Base-by-base conservation (phyloP, 805 yeast species). In the Jamesozyma jinghongensis region DNA sequence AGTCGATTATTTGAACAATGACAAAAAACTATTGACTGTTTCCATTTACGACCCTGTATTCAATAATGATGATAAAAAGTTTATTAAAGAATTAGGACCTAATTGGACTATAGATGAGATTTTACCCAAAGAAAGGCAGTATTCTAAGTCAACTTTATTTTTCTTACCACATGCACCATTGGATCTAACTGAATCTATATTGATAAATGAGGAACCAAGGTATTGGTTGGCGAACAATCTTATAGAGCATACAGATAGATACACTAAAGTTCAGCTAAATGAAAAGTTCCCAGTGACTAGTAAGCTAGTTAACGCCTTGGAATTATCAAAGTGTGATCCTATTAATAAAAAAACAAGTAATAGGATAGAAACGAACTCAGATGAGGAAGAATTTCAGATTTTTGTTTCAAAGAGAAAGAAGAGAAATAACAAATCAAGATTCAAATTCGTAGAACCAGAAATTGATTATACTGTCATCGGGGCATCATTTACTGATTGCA, bases 161-260 rank as follows among this genome's bases (percentile, higher is more conserved):
- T 83, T 75, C 52, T 66, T 84, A 36, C 94, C 94, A 0, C 94
- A 84, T 62, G 90, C 88, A 0, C 85, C 86, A 1, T 58, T 80
- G 31, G 65, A 57, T 14, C 51, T 77, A 14, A 73, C 80, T 1
- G 70, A 75, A 32, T n/a, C 19, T 1, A 46, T 77, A 1, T 38
- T 76, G 11, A 32, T 33, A 2, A 28, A 34, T 0, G 56, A 62
- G 18, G 20, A 53, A 27, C 76, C 81, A 2, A 40, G 32, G n/a
- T 51, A 59, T 28, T 46, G 73, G 34, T 55, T 79, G 16, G 78
- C 77, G 5, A 79, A 79, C 50, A 68, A 78, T 51, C 44, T 76
- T 3, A 51, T 69, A 0, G 65, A 66, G 5, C 81, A 78, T 46
- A 75, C 79, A 1, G 79, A 75, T 40, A 62, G 81, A 38, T 59